These are phyloP conservation scores for Arctostaphylos glauca DNA, from an alignment of 148 eudicot genomes.

Conservation along the genomic window DNA sequence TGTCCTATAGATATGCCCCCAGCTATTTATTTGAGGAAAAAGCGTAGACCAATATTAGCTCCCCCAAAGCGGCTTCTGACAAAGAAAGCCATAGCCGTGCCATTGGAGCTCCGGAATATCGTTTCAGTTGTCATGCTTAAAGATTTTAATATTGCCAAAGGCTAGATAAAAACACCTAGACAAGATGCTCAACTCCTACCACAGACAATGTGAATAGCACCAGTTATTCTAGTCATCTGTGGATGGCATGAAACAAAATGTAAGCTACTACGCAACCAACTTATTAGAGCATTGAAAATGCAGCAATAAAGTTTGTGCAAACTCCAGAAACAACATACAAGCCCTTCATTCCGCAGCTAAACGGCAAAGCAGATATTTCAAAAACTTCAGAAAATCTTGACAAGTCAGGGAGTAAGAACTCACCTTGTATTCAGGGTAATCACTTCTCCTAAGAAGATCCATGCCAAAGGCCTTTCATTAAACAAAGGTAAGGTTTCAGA, in stretches of 20 bases:
- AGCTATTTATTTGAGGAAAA: not conserved
- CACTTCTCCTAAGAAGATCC: constrained; percentile 69
- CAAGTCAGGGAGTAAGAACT: not conserved
- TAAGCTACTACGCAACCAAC: not conserved
- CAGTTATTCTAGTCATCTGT: not conserved
- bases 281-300: not conserved
- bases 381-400: not conserved
- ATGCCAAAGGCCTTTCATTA: constrained; percentile 70
- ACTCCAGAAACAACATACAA: not conserved
- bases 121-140: not conserved
- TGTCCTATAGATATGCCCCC: not conserved
- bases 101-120: not conserved
- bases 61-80: not conserved
- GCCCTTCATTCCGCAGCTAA: not conserved
- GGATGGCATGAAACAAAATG: not conserved
- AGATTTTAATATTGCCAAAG: not conserved
- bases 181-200: not conserved
- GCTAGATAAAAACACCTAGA: not conserved
- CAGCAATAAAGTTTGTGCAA: not conserved
- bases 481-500: constrained; percentile 20
- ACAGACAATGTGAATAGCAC: not conserved
- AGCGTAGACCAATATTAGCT: not conserved
- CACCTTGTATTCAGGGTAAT: constrained; percentile 72
- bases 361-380: not conserved
- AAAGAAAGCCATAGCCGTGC: not conserved